Evolutionary conservation across 495 filamentous ascomycete genomes (phyloP).

Genomic region (Xylaria intraflava): DNA sequence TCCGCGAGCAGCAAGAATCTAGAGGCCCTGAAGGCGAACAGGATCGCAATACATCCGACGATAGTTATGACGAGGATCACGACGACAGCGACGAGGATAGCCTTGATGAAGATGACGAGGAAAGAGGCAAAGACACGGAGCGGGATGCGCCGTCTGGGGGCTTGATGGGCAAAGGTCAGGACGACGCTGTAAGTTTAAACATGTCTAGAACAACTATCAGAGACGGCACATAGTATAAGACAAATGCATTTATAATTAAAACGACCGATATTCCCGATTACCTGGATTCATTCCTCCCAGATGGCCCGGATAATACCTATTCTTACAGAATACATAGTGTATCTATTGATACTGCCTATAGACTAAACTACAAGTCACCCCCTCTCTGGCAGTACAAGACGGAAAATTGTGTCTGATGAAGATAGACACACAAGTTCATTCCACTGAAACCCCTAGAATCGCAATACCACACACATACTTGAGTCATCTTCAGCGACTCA

Average conservation of each 20-base stretch:
- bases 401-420: conserved; percentile 21
- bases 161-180: not conserved
- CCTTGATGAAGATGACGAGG: not conserved
- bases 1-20: conserved; percentile 52
- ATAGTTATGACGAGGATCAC: conserved; percentile 10
- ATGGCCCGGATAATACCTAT: too few species aligned
- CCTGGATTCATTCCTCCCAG: not conserved
- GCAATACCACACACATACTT: conserved; percentile 19
- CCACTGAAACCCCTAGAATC: conserved; percentile 16
- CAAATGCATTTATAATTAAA: not conserved
- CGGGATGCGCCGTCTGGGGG: not conserved
- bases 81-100: conserved; percentile 4
- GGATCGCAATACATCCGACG: conserved; percentile 23
- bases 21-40: conserved; percentile 38
- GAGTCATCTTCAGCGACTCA: conserved; percentile 18
- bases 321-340: conserved; percentile 8
- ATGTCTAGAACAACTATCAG: conserved; percentile 14
- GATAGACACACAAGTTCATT: conserved; percentile 18
- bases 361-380: conserved; percentile 19
- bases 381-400: conserved; percentile 14
- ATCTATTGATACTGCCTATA: conserved; percentile 22
- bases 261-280: not conserved
- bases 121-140: not conserved
- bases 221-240: conserved; percentile 10
- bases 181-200: not conserved